Evolutionary conservation across 495 filamentous ascomycete species (phyloP).

Genomic region (Hypomontagnella submonticulosa): DNA sequence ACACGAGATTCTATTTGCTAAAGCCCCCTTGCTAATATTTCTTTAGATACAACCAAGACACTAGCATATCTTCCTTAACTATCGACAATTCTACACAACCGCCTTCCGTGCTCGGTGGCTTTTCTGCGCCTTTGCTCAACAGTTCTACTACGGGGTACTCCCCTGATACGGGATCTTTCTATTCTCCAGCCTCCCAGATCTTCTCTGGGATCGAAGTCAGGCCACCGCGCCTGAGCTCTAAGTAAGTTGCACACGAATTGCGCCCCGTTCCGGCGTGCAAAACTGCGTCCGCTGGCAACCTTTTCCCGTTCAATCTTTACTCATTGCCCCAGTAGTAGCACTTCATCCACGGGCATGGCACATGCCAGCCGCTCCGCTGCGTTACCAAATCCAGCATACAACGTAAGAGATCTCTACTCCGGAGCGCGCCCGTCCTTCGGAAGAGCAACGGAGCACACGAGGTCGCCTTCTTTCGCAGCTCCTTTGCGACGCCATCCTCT

Average conservation of each 20-base stretch:
- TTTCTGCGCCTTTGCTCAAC: constrained; percentile 56
- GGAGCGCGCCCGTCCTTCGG: constrained; percentile 59
- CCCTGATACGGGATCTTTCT: constrained; percentile 58
- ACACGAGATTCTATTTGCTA: constrained; percentile 45
- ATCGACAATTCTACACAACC: constrained; percentile 60
- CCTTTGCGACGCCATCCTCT: constrained; percentile 62
- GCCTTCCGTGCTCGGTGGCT: constrained; percentile 56
- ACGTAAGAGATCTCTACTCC: constrained; percentile 62
- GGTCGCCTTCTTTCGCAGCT: constrained; percentile 60
- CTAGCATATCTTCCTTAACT: constrained; percentile 56
- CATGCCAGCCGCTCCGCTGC: constrained; percentile 63
- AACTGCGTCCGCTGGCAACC: constrained; percentile 24
- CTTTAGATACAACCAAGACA: constrained; percentile 59
- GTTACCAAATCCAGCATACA: constrained; percentile 61
- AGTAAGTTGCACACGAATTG: constrained; percentile 55
- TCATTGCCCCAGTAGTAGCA: constrained; percentile 59
- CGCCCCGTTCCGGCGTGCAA: constrained; percentile 24
- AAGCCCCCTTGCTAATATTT: constrained; percentile 51
- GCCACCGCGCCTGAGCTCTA: constrained; percentile 59
- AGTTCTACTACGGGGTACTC: constrained; percentile 53
- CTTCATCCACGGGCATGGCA: constrained; percentile 64
- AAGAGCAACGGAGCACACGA: constrained; percentile 59
- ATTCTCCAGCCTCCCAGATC: constrained; percentile 55
- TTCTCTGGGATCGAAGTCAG: constrained; percentile 60
- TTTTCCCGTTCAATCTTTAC: constrained; percentile 42